A percentile compares a stretch with the other conserved stretches of the same genome.
These are phyloP conservation scores for Ramaria sp. DNA, from an alignment of 768 basidiomycete genomes.

Conservation along the genomic window DNA sequence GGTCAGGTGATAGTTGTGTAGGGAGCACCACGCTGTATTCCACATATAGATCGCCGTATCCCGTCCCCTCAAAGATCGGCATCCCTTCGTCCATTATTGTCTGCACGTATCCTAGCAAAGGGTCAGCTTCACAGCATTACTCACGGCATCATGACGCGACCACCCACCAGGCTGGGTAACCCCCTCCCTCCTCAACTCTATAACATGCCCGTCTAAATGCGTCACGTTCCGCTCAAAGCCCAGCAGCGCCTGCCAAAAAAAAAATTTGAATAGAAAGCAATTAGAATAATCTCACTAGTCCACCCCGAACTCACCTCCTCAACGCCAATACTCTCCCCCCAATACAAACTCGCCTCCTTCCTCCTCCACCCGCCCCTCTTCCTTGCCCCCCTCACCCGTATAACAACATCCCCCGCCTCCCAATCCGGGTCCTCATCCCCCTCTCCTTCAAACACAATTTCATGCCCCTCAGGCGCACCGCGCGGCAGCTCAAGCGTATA, in stretches of 20 bases:
- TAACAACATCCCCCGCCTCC: conserved; percentile 89
- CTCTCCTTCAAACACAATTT: conserved; percentile 92
- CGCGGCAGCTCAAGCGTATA: conserved; percentile 79
- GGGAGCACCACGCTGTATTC: conserved; percentile 94
- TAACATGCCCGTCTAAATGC: conserved; percentile 79
- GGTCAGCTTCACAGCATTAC: neutral
- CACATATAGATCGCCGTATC: conserved; percentile 76
- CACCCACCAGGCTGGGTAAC: conserved; percentile 84
- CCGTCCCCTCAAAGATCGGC: conserved; percentile 44
- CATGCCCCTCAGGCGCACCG: conserved; percentile 89
- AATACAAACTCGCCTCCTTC: conserved; percentile 86
- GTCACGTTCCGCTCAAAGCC: conserved; percentile 92
- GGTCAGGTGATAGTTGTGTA: conserved; percentile 50
- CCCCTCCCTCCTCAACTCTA: conserved; percentile 57
- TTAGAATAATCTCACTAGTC: no score
- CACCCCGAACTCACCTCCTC: conserved; percentile 86
- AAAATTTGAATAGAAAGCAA: no score
- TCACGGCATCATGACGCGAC: neutral
- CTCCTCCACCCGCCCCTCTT: conserved; percentile 75
- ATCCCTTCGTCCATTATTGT: conserved; percentile 83
- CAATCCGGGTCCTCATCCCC: conserved; percentile 93
- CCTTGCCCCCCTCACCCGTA: conserved; percentile 71
- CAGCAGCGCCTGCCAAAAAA: conserved; percentile 61
- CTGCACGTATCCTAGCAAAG: conserved; percentile 69
- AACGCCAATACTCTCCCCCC: conserved; percentile 82